Base-by-base conservation (phyloP, 208 protist genomes). In the Vickermania ingenoplastis region DNA sequence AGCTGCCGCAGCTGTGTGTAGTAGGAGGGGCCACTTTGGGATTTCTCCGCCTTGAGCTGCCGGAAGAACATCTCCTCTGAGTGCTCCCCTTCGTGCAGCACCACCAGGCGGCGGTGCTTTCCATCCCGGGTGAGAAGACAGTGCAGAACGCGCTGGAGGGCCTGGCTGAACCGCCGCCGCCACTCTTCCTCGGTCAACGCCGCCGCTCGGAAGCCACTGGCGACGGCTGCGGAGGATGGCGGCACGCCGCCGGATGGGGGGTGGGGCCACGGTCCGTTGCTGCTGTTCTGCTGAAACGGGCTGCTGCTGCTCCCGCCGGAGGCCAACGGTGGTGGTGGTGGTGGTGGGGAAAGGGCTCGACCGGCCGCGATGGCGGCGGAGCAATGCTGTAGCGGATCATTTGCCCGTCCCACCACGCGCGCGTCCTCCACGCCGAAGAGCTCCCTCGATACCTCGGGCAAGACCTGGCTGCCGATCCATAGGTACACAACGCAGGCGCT, bases 61-160 rank as follows among this genome's bases (percentile, higher is more conserved):
- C 71, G 71, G 61, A 95, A 91, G 65, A 92, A 92, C 29, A 75
- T 71, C 3, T 89, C 82, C 74, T 95, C 83, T 36, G 65, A 59
- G 41, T 63, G 71, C 29, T 92, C 86, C 50, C 80, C 79, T 48
- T 93, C 69, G 61, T 91, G 83, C 29, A 93, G 45, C 31, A 92
- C 80, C n/a, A 93, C 63, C 48, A 93, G 63, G 2, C 80, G 81
- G 50, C 81, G 72, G 81, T 87, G 84, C n/a, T 80, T 77, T 45
- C 85, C 81, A 29, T 91, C 82, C 25, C 75, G 77, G 58, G 81
- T 50, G 51, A 81, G 77, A 53, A 87, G 67, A 21, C 79, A 79
- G 56, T 78, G 79, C 30, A 95, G 55, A 3, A 95, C 69, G 54
- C 84, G 85, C 29, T 69, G 71, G 48, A 93, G 61, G n/a, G 66